Base-by-base conservation (phyloP, 495 filamentous ascomycete species). In the Hyaloscypha finlandica region DNA sequence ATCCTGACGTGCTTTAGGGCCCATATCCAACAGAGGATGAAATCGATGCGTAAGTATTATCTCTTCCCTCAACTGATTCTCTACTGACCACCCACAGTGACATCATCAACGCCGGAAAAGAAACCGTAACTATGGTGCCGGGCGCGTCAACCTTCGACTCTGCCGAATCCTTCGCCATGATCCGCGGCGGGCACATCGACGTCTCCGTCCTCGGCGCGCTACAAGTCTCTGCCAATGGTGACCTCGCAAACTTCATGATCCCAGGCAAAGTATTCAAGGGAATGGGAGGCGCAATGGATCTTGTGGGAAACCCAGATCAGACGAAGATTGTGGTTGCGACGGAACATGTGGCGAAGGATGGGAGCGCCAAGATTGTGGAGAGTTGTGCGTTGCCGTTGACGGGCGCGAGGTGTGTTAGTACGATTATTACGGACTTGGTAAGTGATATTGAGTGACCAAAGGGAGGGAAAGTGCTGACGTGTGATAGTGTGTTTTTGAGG, bases 291-390 rank as follows among this genome's bases (percentile, higher is more conserved):
- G 93, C 93, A 60, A 97, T 97, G 93, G 93, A 97, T 74, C 80
- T 97, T 22, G 92, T 97, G 45, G 89, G 86, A 63, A 96, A 97
- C 81, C 93, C 93, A 14, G 82, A 85, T 62, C 80, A 81, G 32
- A 97, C 93, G 45, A 96, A 95, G 83, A 92, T 97, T n/a, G 92
- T 97, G 8, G 90, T 97, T 56, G 94, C 92, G 9, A 97, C 94
- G 90, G 93, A 97, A 78, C 93, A 97, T 80, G 91, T 90, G 6
- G 93, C 94, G 66, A 94, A 92, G 86, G 92, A 96, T 82, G 93
- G 93, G 61, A 89, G 88, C 70, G 82, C 90, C 59, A 97, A 97
- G 88, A 94, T 97, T 76, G 83, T 97, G 70, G 90, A 92, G 82
- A 87, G 90, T 78, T 97, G 94, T 81, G 87, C 87, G 32, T 92